These are phyloP conservation scores for Termitomyces titanicus DNA, from an alignment of 768 basidiomycete species.

Conservation along the genomic window DNA sequence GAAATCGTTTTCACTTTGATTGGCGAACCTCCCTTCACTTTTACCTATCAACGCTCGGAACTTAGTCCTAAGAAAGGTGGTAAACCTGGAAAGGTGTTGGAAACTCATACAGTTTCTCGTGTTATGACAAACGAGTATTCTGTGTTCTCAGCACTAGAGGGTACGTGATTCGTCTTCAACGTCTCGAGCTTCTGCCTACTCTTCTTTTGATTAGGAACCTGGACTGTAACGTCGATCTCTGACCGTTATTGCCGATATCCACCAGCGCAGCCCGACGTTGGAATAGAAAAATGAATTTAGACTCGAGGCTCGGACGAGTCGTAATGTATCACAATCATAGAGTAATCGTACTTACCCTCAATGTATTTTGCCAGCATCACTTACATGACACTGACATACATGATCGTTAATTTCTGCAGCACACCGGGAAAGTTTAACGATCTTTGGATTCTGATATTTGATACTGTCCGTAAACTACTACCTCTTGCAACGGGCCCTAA, in stretches of 20 bases:
- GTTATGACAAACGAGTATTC: constrained; percentile 76
- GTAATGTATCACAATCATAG: constrained; percentile 12
- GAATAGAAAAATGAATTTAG: constrained; percentile 28
- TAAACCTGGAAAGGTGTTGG: constrained; percentile 74
- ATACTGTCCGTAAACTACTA: not conserved
- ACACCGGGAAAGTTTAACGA: not conserved
- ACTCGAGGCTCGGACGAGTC: constrained; percentile 18
- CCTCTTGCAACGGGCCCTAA: constrained; percentile 25
- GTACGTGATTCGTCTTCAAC: constrained; percentile 33
- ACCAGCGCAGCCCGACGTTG: constrained; percentile 53
- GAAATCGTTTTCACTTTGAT: constrained; percentile 88
- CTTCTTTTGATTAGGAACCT: constrained; percentile 55
- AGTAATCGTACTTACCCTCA: constrained; percentile 12
- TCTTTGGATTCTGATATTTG: not conserved
- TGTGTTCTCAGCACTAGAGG: constrained; percentile 89
- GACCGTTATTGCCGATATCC: constrained; percentile 92
- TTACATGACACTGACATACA: not conserved
- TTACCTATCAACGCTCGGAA: constrained; percentile 89
- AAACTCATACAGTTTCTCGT: constrained; percentile 87
- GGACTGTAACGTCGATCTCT: constrained; percentile 89
- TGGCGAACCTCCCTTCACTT: constrained; percentile 94
- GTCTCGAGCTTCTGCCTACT: not conserved
- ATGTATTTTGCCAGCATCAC: too few relatives aligned
- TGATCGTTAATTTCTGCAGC: not conserved
- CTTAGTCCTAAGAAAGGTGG: constrained; percentile 63